Base-by-base conservation (phyloP, 179 eudicot genomes). In the Silene vulgaris region DNA sequence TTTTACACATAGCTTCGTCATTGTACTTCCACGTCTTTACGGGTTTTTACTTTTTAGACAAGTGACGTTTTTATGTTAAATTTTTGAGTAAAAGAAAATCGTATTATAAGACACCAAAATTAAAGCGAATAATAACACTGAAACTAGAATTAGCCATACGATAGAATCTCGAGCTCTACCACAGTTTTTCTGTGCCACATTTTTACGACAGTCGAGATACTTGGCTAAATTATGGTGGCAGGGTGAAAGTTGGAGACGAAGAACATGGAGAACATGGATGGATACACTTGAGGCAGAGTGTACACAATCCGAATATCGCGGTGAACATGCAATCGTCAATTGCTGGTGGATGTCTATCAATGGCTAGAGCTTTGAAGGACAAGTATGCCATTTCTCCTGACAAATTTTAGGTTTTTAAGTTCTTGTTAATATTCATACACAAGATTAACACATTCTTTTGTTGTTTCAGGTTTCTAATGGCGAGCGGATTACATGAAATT, bases 241-340 rank as follows among this genome's bases (percentile, higher is more conserved):
- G 98, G 88, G 94, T 87, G 20, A 90, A 86, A 85, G 92, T 94
- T 35, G 80, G 77, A 0, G 86, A 90, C 35, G 81, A 86, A 64
- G 78, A 79, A 63, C 66, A 85, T 52, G 91, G 90, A 71, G 86
- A 94, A 73, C 71, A 84, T 74, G 98, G 97, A 3, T 94, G 98
- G 98, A 73, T 90, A 75, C 96, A 94, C 75, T 45, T 94, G 50
- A 75, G 98, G 59, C 97, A 94, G 74, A 94, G 98, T 75, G 86
- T 92, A 76, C 98, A 94, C 82, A 94, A 90, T 76, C 98, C 97
- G 59, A 89, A 92, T 32, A 85, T 94, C 37, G 98, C 97, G 21
- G 81, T 94, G 5, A 94, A 94, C 82, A 86, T 94, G 90, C 98
- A 92, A 80, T 92, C 98, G 13, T 86, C 89, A 0, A 20, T 92